These are phyloP conservation scores for Sonneratia caseolaris DNA, from an alignment of 345 rosid species.

Conservation along the genomic window DNA sequence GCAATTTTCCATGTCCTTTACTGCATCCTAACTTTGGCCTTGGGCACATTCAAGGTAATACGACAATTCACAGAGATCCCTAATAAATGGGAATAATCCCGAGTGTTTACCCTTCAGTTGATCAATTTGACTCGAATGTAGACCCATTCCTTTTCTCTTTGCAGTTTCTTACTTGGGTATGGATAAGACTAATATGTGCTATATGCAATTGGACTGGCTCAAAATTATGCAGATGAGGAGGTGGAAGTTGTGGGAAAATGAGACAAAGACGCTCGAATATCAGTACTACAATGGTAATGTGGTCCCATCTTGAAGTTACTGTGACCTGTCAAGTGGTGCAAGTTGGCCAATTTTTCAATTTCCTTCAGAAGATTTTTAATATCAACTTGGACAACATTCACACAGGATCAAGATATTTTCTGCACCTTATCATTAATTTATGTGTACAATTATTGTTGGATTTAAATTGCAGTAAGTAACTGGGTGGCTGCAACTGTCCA, in stretches of 20 bases:
- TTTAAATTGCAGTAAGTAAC: background rate
- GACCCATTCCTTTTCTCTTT: background rate
- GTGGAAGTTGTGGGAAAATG: conserved; percentile 90
- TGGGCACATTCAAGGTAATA: conserved; percentile 64
- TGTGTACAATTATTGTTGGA: background rate
- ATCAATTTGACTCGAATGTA: no score
- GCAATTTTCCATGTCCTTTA: conserved; percentile 70
- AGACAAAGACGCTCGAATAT: conserved; percentile 66
- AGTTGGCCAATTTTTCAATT: background rate
- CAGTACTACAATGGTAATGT: conserved; percentile 45
- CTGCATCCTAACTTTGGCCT: conserved; percentile 52
- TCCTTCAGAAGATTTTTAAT: background rate
- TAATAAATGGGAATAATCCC: no score
- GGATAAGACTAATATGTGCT: background rate
- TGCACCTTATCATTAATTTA: background rate
- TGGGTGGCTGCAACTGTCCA: background rate
- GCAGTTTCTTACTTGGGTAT: background rate
- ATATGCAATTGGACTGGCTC: background rate
- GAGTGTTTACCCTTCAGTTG: no score
- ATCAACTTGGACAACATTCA: background rate
- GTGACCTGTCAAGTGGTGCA: background rate
- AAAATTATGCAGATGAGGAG: conserved; percentile 52
- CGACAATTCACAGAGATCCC: no score
- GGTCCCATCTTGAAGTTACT: background rate
- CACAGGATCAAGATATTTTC: background rate